Evolutionary conservation across 495 filamentous ascomycete species (phyloP), one percentile per base, ranked within the genome.

Genomic region (Penicillium subrubescens): DNA sequence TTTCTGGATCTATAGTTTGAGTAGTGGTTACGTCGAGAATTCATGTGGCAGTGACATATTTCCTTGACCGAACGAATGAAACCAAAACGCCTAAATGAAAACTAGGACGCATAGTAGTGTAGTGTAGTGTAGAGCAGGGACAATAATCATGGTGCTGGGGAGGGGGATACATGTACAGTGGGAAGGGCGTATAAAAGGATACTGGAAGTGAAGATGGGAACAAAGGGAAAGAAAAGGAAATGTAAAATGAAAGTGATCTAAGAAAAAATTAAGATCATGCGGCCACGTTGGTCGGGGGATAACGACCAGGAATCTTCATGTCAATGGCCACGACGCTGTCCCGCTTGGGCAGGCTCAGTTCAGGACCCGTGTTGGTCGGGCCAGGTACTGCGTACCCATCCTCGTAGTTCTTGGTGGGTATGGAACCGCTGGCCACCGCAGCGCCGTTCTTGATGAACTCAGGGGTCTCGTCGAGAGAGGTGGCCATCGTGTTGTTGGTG

Each of bases 231-330:
- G 37, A 61, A 63, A 44, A 35, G 17, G 8, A 50, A 25, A 43
- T 21, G 31, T n/a, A 35, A 61, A 66, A 31, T 23, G 27, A 52
- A 52, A n/a, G 11, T 37, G 44, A 54, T 48, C 58, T 27, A 60
- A 39, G 60, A 59, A 25, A 48, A 3, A 19, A 48, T 1, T 12
- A 19, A 48, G 19, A 67, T 70, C 67, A 79, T 55, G 72, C 75
- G 0, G 71, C 64, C 59, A 78, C 67, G 63, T 75, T 73, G 55
- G 73, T 70, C 15, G 68, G 76, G 12, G 78, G 78, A 55, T 61
- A 81, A 48, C 71, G 74, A 21, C 78, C 78, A 0, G 78, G 78
- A n/a, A 81, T 79, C 52, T 74, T 71, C 67, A 76, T 62, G 54
- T 76, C 77, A 39, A 79, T 68, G 6, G 75, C 74, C 11, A 68